Evolutionary conservation across 225 moss, liverwort and hornwort species (phyloP).

Genomic region (Straminergon stramineum): DNA sequence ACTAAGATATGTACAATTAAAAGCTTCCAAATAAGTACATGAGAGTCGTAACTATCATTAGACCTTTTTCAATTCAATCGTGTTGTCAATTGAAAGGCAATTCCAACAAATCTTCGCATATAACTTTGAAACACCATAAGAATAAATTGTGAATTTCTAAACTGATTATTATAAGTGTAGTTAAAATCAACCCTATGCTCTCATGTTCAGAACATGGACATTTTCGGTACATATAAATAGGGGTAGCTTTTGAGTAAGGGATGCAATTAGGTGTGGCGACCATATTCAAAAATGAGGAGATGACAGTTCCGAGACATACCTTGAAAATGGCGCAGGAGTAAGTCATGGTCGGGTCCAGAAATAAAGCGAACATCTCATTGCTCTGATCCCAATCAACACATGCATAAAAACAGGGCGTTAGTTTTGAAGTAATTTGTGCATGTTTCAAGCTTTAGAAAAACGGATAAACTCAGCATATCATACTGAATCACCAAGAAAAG

Average conservation of each 20-base stretch:
- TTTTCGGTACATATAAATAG: not conserved
- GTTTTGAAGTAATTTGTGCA: not conserved
- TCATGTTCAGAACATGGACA: not conserved
- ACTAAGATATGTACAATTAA: not conserved
- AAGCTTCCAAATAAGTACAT: not conserved
- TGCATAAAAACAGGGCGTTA: not conserved
- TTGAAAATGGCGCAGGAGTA: slow-evolving; percentile 92
- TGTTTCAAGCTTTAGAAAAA: not conserved
- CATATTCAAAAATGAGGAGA: not conserved
- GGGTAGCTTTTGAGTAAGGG: not conserved
- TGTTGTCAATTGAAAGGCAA: not conserved
- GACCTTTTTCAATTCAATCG: not conserved
- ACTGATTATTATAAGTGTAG: not conserved
- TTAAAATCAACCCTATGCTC: not conserved
- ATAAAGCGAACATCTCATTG: slow-evolving; percentile 50
- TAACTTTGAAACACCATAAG: too few relatives aligned
- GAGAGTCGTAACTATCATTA: not conserved
- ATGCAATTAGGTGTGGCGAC: not conserved
- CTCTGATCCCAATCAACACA: slow-evolving; percentile 36
- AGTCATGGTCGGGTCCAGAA: slow-evolving; percentile 86
- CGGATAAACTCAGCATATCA: not conserved
- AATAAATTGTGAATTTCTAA: not conserved
- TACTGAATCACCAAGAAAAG: not conserved
- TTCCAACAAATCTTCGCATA: not conserved
- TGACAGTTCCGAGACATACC: slow-evolving; percentile 8